Percentiles rank a stretch among this genome's conserved stretches.
phyloP scores from a whole-genome alignment of 2,329 filamentous ascomycete genomes.

The Lachnellula cervina region DNA sequence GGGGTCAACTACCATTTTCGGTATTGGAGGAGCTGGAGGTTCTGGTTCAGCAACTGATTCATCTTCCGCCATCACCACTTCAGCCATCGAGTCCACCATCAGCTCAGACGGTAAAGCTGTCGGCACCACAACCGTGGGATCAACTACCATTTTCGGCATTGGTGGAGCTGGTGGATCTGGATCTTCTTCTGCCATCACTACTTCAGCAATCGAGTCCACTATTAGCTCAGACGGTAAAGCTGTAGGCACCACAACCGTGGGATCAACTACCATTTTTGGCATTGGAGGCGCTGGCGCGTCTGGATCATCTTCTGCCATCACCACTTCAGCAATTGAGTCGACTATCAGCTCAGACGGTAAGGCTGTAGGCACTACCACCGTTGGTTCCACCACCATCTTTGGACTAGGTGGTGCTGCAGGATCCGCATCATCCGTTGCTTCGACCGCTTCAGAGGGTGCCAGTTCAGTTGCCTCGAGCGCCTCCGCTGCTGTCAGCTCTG shows the following conservation, averaged over 20 bases:
- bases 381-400: slow-evolving; percentile 21
- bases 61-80: slow-evolving; percentile 20
- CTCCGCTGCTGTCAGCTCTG: not conserved
- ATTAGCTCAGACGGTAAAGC: slow-evolving; percentile 14
- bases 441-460: slow-evolving; percentile 14
- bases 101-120: slow-evolving; percentile 15
- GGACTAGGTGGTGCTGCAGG: slow-evolving; percentile 4
- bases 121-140: slow-evolving; percentile 13
- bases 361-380: slow-evolving; percentile 9
- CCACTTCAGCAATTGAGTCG: slow-evolving; percentile 18
- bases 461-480: slow-evolving; percentile 8
- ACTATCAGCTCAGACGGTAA: slow-evolving; percentile 12
- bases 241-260: slow-evolving; percentile 12
- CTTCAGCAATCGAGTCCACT: slow-evolving; percentile 15
- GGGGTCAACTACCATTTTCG: slow-evolving; percentile 9
- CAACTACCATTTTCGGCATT: slow-evolving; percentile 15
- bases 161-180: slow-evolving; percentile 5
- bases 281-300: slow-evolving; percentile 3
- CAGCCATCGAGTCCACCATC: slow-evolving; percentile 13
- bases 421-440: slow-evolving; percentile 10
- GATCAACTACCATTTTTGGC: slow-evolving; percentile 17
- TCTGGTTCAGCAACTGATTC: not conserved
- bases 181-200: slow-evolving; percentile 17
- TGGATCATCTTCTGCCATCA: slow-evolving; percentile 15
- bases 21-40: not conserved